phyloP scores from a whole-genome alignment of 2,329 filamentous ascomycete species.

The Colletotrichum spaethianum region DNA sequence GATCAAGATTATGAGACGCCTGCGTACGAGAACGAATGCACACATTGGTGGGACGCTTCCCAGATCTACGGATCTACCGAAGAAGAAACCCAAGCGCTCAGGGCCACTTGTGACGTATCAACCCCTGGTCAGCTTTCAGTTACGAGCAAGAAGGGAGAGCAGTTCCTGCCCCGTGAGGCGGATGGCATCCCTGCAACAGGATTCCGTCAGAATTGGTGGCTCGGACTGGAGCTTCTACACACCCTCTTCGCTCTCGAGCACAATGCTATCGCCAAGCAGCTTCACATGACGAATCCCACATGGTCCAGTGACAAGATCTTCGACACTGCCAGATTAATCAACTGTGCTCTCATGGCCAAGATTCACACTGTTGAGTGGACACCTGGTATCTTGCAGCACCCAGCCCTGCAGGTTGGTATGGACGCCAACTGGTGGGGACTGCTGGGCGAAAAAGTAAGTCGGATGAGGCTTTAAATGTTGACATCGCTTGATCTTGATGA shows the following conservation, averaged over 20 bases:
- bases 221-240: conserved; percentile 61
- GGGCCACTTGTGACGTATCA: conserved; percentile 44
- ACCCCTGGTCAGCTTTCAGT: not conserved
- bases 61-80: conserved; percentile 62
- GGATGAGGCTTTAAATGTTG: no score
- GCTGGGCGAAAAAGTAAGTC: conserved; percentile 56
- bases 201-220: conserved; percentile 62
- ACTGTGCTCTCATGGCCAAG: conserved; percentile 63
- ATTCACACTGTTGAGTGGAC: conserved; percentile 66
- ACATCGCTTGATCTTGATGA: not conserved
- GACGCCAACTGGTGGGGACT: conserved; percentile 62
- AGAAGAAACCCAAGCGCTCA: conserved; percentile 51
- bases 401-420: conserved; percentile 59
- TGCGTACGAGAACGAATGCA: conserved; percentile 59
- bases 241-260: conserved; percentile 63
- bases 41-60: conserved; percentile 62
- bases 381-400: conserved; percentile 61
- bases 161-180: conserved; percentile 58
- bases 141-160: conserved; percentile 42
- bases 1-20: conserved; percentile 54
- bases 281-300: conserved; percentile 52
- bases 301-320: conserved; percentile 59
- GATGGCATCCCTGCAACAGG: conserved; percentile 57
- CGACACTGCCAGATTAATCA: conserved; percentile 60
- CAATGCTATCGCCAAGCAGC: conserved; percentile 58